Percentiles rank a stretch among this genome's conserved stretches.
Evolutionary conservation across 2,329 filamentous ascomycete species (phyloP).

Genomic region (Paraconiothyrium brasiliense): DNA sequence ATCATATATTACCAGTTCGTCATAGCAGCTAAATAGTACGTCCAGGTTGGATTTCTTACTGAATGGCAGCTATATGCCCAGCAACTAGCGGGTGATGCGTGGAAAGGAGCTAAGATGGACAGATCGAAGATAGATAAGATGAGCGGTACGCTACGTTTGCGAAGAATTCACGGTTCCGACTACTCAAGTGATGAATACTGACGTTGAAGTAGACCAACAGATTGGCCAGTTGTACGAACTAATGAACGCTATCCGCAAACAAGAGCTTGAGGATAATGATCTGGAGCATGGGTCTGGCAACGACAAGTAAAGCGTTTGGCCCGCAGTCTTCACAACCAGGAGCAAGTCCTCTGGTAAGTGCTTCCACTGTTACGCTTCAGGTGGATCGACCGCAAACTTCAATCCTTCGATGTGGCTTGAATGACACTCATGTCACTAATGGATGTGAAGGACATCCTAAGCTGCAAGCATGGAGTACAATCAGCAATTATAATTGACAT

Average conservation of each 20-base stretch:
- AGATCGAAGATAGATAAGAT: conserved; percentile 86
- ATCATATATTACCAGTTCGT: background rate
- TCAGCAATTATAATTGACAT: conserved; percentile 2
- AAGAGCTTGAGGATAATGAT: conserved; percentile 59
- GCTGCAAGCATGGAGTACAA: background rate
- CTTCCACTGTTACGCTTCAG: background rate
- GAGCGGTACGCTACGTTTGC: conserved; percentile 74
- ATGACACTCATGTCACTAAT: background rate
- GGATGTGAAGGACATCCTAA: background rate
- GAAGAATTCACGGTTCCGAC: conserved; percentile 13
- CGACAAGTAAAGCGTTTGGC: conserved; percentile 32
- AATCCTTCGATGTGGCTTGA: conserved; percentile 3
- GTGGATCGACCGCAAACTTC: background rate
- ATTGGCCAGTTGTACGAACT: conserved; percentile 92
- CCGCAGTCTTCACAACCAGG: conserved; percentile 9
- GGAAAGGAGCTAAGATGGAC: conserved; percentile 87
- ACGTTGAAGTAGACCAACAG: conserved; percentile 76
- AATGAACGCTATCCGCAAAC: conserved; percentile 79
- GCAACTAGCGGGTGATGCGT: conserved; percentile 84
- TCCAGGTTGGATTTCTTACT: conserved; percentile 91
- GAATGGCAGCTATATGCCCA: conserved; percentile 98
- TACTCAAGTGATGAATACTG: conserved; percentile 7
- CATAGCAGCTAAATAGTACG: conserved; percentile 17
- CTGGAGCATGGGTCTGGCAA: conserved; percentile 46
- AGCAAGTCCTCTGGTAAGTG: background rate